phyloP scores from a whole-genome alignment of 768 basidiomycete genomes.

The Pisolithus marmoratus region DNA sequence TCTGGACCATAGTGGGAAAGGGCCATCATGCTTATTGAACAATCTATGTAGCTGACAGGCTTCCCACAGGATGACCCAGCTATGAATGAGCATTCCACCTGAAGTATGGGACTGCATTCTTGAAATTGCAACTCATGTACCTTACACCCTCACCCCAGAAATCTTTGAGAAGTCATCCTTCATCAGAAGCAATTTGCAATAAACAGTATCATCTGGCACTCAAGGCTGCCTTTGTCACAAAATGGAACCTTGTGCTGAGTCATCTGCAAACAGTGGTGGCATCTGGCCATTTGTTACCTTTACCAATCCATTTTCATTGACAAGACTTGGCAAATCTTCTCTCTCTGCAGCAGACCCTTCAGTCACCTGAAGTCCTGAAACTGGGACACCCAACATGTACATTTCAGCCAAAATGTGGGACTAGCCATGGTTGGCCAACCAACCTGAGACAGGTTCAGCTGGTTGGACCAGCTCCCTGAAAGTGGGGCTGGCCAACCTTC shows the following conservation, averaged over 20 bases:
- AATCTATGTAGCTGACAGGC: no score
- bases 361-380: no score
- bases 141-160: slow-evolving; percentile 18
- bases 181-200: slow-evolving; percentile 5
- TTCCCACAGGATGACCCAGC: no score
- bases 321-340: slow-evolving; percentile 9
- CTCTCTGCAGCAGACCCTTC: slow-evolving; percentile 16
- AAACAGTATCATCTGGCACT: slow-evolving; percentile 3
- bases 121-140: slow-evolving; percentile 14
- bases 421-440: no score
- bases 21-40: no score
- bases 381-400: no score
- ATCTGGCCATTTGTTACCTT: slow-evolving; percentile 18
- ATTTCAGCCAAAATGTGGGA: no score
- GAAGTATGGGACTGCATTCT: slow-evolving; percentile 23
- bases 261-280: slow-evolving; percentile 26
- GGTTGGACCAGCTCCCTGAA: no score
- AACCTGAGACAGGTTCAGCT: no score
- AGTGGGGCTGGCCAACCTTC: no score
- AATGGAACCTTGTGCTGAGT: slow-evolving; percentile 21
- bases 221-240: slow-evolving; percentile 17
- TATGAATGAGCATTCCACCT: slow-evolving; percentile 7
- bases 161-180: slow-evolving; percentile 13
- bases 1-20: no score
- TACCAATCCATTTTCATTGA: slow-evolving; percentile 18